Conservation (phyloP, 2,329 filamentous ascomycete genomes). For the Didymella exigua region DNA sequence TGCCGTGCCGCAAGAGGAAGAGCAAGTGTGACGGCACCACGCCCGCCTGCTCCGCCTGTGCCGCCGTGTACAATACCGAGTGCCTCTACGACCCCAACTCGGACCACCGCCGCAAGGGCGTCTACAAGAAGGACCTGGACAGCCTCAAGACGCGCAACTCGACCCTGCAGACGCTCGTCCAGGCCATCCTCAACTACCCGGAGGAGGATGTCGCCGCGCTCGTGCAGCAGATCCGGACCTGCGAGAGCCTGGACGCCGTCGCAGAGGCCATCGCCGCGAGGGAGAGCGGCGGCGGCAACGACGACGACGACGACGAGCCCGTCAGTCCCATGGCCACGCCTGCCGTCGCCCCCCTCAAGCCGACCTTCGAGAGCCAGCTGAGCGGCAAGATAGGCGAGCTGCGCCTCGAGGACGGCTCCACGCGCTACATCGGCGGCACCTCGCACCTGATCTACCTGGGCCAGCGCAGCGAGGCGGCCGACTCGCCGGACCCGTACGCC, state of each 20-base stretch:
- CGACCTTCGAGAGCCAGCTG: constrained; percentile 74
- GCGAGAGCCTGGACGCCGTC: constrained; percentile 72
- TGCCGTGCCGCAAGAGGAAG: constrained; percentile 50
- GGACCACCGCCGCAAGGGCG: constrained; percentile 93
- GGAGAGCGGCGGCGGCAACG: constrained; percentile 50
- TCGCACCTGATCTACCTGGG: constrained; percentile 85
- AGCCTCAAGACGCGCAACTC: constrained; percentile 84
- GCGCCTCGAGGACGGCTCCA: constrained; percentile 81
- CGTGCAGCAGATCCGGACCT: constrained; percentile 85
- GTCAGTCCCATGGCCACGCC: constrained; percentile 40
- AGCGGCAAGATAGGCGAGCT: constrained; percentile 94
- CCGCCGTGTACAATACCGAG: constrained; percentile 87
- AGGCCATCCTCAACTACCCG: constrained; percentile 87
- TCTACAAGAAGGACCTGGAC: constrained; percentile 93
- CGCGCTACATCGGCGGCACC: constrained; percentile 91
- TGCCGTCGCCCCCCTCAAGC: constrained; percentile 40
- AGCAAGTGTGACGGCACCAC: constrained; percentile 81
- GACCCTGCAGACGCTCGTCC: constrained; percentile 88
- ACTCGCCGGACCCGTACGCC: constrained; percentile 42
- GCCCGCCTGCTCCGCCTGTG: constrained; percentile 93
- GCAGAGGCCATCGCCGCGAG: constrained; percentile 63
- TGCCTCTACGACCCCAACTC: constrained; percentile 96
- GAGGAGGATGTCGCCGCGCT: constrained; percentile 84
- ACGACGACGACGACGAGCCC: constrained; percentile 52
- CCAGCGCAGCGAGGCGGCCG: constrained; percentile 38